Base-by-base conservation (phyloP, 345 rosid species). In the Clausena lansium region DNA sequence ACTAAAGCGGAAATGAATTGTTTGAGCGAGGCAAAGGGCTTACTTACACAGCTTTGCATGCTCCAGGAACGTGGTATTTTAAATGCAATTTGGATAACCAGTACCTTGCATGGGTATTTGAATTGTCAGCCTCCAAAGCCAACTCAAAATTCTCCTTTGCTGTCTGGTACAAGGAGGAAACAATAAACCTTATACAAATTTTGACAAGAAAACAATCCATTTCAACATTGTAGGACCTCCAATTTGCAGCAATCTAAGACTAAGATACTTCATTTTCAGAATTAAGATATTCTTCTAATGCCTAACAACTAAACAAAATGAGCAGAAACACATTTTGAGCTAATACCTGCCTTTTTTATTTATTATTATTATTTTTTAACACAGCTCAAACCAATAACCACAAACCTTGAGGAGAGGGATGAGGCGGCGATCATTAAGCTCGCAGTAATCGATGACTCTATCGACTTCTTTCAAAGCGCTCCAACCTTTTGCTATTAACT, bases 101-200 rank as follows among this genome's bases (percentile, higher is more conserved):
- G 73, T 71, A 93, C 78, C 94, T 89, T 27, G 97, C 98, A 81
- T 87, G 98, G 33, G 95, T 92, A 81, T 91, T 92, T 36, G 90
- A 85, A 83, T 83, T 86, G 87, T 93, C 95, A 67, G 86, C 92
- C 86, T 88, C 94, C 54, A 95, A 65, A 68, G 97, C 97, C 89
- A 93, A 81, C 83, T 93, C 96, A 81, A 95, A 93, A 81, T 91
- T 95, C 82, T 93, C 96, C 81, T 95, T 95, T 62, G 94, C 98
- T 38, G 89, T 85, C 99, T 95, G 73, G 67, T 71, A 73, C 41
- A 64, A 65, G 74, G 70, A 80, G 60, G 38, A 54, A 63, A 20
- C 27, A 27, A 70, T 30, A 15, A 78, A 41, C 3, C 1, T 45
- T 45, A 13, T 36, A 60, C 10, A 24, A 0, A n/a, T 73, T 15